A percentile compares a stretch with the other conserved stretches of the same genome.
phyloP scores from a whole-genome alignment of 2,329 filamentous ascomycete species.

The Fusarium buxicola region DNA sequence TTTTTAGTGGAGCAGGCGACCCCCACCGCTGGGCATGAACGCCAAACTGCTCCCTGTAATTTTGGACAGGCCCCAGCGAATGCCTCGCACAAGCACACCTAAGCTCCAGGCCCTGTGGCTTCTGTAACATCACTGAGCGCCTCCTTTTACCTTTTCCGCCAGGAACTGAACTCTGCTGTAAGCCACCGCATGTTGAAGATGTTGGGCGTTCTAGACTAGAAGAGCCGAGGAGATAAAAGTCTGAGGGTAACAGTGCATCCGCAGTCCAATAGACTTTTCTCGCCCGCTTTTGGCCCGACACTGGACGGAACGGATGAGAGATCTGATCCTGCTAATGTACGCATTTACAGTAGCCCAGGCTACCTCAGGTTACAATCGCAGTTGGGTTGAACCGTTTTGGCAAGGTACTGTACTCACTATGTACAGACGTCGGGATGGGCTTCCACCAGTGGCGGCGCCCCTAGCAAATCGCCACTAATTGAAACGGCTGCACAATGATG shows the following conservation, averaged over 20 bases:
- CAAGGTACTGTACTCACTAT: slow-evolving; percentile 8
- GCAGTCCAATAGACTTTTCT: neutral
- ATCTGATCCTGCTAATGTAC: neutral
- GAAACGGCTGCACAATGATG: slow-evolving; percentile 42
- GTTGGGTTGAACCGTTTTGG: slow-evolving; percentile 16
- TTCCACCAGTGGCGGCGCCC: slow-evolving; percentile 21
- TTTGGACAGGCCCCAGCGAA: slow-evolving; percentile 18
- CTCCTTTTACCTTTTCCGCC: slow-evolving; percentile 7
- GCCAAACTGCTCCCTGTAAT: slow-evolving; percentile 28
- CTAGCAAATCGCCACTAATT: slow-evolving; percentile 39
- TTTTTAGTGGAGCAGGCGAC: slow-evolving; percentile 11
- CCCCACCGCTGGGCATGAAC: slow-evolving; percentile 28
- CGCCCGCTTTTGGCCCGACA: no score
- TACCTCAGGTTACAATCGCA: neutral
- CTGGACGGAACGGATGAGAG: neutral
- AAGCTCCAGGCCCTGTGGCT: neutral
- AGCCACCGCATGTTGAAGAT: slow-evolving; percentile 35
- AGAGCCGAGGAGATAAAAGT: slow-evolving; percentile 21
- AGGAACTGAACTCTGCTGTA: slow-evolving; percentile 37
- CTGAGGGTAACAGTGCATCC: slow-evolving; percentile 3
- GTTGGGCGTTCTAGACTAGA: slow-evolving; percentile 27
- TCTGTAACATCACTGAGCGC: neutral
- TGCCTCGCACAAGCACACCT: neutral
- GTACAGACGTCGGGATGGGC: slow-evolving; percentile 17
- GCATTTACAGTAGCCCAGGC: slow-evolving; percentile 9